A percentile compares a stretch with the other conserved stretches of the same genome.
These are phyloP conservation scores for Botryotinia globosa DNA, from an alignment of 2,329 filamentous ascomycete genomes.

Conservation along the genomic window DNA sequence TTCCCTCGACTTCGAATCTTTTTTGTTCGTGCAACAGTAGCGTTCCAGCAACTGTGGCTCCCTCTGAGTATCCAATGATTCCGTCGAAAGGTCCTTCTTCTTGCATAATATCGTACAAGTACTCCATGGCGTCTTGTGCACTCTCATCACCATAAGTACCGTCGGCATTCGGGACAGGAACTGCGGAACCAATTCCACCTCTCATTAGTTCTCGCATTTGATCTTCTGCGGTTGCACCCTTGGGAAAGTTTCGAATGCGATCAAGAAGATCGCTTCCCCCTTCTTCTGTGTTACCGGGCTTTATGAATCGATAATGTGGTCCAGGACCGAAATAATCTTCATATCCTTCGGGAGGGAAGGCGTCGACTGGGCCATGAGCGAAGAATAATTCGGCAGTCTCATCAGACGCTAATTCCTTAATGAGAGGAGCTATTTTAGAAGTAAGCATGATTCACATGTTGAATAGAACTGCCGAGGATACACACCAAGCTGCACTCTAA, in stretches of 20 bases:
- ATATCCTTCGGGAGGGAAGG: conserved; percentile 51
- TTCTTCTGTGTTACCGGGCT: conserved; percentile 42
- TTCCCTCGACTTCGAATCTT: conserved; percentile 38
- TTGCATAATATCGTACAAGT: conserved; percentile 44
- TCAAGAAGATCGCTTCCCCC: conserved; percentile 34
- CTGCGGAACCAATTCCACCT: conserved; percentile 19
- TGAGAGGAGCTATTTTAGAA: conserved; percentile 44
- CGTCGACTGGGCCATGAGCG: conserved; percentile 50
- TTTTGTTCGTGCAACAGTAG: conserved; percentile 52
- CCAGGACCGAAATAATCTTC: conserved; percentile 56
- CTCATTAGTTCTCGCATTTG: conserved; percentile 34
- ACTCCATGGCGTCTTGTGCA: conserved; percentile 19
- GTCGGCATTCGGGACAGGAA: conserved; percentile 23
- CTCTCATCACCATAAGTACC: conserved; percentile 25
- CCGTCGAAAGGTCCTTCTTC: conserved; percentile 49
- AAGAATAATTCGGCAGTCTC: conserved; percentile 50
- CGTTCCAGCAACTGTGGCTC: conserved; percentile 55
- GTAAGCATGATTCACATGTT: conserved; percentile 22
- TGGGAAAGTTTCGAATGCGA: conserved; percentile 34
- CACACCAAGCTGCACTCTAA: conserved; percentile 52
- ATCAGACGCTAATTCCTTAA: conserved; percentile 48
- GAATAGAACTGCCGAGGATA: conserved; percentile 15
- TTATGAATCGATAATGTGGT: conserved; percentile 56
- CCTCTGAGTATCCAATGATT: conserved; percentile 60
- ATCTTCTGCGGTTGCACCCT: conserved; percentile 34